Evolutionary conservation across 2,329 filamentous ascomycete species (phyloP).

Genomic region (Ophiosphaerella narmari): DNA sequence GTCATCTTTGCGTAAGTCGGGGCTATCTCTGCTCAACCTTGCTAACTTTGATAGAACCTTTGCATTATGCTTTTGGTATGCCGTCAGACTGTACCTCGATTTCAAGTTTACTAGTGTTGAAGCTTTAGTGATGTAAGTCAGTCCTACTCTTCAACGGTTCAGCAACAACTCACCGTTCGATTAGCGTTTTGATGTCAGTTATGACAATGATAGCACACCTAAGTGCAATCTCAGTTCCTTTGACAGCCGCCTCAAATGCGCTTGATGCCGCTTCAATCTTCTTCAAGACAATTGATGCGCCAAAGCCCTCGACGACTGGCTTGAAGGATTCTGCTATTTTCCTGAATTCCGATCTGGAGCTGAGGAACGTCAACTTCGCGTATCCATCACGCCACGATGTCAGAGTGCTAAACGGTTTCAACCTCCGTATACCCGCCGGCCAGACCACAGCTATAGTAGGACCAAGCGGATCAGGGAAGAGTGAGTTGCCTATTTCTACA

Average conservation of each 20-base stretch:
- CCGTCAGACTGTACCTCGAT: conserved; percentile 20
- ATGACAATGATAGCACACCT: conserved; percentile 27
- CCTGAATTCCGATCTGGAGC: conserved; percentile 26
- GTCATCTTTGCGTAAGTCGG: conserved; percentile 24
- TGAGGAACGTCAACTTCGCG: conserved; percentile 27
- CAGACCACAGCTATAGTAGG: conserved; percentile 92
- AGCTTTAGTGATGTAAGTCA: conserved; percentile 2
- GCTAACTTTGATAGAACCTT: conserved; percentile 19
- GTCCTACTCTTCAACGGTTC: neutral
- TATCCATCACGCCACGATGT: conserved; percentile 69
- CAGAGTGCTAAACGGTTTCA: conserved; percentile 80
- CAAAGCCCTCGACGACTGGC: conserved; percentile 16
- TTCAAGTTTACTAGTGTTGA: conserved; percentile 1
- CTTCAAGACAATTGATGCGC: conserved; percentile 31
- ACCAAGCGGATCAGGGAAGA: conserved; percentile 90
- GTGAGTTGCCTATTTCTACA: neutral
- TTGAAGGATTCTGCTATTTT: conserved; percentile 14
- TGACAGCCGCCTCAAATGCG: conserved; percentile 20
- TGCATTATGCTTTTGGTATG: conserved; percentile 34
- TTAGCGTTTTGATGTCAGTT: conserved; percentile 28
- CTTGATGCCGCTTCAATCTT: conserved; percentile 25
- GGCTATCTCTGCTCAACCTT: neutral
- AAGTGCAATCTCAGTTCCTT: conserved; percentile 21
- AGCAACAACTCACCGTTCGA: neutral
- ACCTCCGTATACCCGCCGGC: conserved; percentile 77